Base-by-base conservation (phyloP, 306 rosid species). In the Oxytropis ochrocephala region DNA sequence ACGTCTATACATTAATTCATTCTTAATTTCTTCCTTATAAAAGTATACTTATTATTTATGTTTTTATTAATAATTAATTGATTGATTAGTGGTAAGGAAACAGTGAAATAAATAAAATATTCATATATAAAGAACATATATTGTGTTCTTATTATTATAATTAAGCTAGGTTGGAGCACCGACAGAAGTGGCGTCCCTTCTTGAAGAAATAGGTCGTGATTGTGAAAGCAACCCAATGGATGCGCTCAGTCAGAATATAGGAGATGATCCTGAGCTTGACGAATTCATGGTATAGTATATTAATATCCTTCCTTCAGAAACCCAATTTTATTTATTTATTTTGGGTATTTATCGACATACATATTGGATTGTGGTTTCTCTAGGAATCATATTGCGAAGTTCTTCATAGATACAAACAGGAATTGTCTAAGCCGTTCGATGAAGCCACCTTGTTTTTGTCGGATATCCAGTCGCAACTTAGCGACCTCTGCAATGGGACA, bases 241-340 rank as follows among this genome's bases (percentile, higher is more conserved):
- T 13, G 17, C 80, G 58, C 41, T 85, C 71, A 66, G 56, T 78
- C 68, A 79, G 80, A 68, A 24, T 24, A 24, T 85, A 11, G 96
- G 90, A 79, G 89, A 87, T 65, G 95, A 92, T 86, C 95, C 98
- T n/a, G 88, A 87, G 41, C 92, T 92, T 11, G 96, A 92, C 47
- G 24, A 83, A 0, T 92, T 92, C 77, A 92, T 92, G 96, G 98
- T 92, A 38, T 6, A 1, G 6, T 33, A 33, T 33, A 33, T 33
- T 1, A 5, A 33, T 32, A 13, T 1, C 41, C 7, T 29, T 19
- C 9, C 4, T 29, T 4, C 8, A 24, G 12, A 54, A 36, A 35
- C 14, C 47, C 64, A 59, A 9, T 8, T 13, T 0, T 24, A 1
- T 6, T 18, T 42, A 2, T 0, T 51, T 30, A 8, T 35, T 48